Evolutionary conservation across 129 eudicot genomes (phyloP).

Genomic region (Escallonia rubra): DNA sequence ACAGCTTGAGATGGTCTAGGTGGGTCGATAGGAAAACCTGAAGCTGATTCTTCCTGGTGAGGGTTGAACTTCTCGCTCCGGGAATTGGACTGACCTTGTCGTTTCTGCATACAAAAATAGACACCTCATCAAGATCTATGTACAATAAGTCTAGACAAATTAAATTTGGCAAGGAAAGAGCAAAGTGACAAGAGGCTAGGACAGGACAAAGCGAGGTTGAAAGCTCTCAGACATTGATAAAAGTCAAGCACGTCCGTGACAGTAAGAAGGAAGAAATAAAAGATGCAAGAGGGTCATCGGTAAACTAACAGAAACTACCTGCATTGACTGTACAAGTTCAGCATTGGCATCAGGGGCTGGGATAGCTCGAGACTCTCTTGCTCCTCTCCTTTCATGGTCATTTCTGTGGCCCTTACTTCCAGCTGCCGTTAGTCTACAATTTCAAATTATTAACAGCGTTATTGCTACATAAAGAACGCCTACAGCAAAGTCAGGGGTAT

Average conservation of each 20-base stretch:
- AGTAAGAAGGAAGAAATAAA: too few species aligned
- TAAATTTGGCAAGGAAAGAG: too few species aligned
- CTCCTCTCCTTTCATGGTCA: conserved; percentile 54
- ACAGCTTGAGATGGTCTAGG: conserved; percentile 72
- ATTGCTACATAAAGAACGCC: neutral
- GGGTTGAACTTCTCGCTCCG: conserved; percentile 83
- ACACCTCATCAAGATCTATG: neutral
- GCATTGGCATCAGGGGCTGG: conserved; percentile 96
- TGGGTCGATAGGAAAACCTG: conserved; percentile 88
- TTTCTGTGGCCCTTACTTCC: conserved; percentile 56
- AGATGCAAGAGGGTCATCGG: neutral
- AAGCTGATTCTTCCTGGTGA: conserved; percentile 77
- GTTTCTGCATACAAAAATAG: conserved; percentile 49
- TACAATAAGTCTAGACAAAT: too few species aligned
- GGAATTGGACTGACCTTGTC: conserved; percentile 65
- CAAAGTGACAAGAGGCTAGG: too few species aligned
- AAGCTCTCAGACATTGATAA: too few species aligned
- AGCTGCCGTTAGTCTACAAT: conserved; percentile 61
- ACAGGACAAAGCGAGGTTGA: too few species aligned
- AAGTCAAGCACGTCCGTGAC: too few species aligned
- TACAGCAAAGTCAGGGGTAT: neutral
- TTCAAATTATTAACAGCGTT: conserved; percentile 1
- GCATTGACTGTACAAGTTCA: conserved; percentile 67
- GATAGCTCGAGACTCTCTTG: conserved; percentile 71
- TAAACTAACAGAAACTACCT: conserved; percentile 29